A percentile compares a stretch with the other conserved stretches of the same genome.
phyloP scores from a whole-genome alignment of 2,329 filamentous ascomycete genomes.

The Malbranchea zuffiana region DNA sequence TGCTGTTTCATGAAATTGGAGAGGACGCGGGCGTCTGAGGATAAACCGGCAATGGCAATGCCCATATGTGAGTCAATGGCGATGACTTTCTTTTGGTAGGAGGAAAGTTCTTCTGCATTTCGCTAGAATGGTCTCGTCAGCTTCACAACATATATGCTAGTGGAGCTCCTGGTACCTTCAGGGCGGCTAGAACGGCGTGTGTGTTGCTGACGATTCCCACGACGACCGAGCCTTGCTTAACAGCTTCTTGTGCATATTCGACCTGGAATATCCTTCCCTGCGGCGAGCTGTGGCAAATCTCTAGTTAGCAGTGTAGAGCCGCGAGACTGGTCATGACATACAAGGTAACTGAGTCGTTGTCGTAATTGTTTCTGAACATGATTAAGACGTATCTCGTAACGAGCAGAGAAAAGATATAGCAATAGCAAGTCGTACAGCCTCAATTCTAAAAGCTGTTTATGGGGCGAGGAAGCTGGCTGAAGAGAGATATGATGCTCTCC shows the following conservation, averaged over 20 bases:
- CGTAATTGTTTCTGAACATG: conserved; percentile 99
- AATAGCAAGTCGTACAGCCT: no score
- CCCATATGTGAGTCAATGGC: conserved; percentile 90
- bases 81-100: conserved; percentile 99
- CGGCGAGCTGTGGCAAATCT: conserved; percentile 59
- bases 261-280: conserved; percentile 99
- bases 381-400: conserved; percentile 36
- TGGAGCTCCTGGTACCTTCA: conserved; percentile 58
- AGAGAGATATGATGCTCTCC: no score
- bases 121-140: conserved; percentile 46
- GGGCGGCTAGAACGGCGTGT: conserved; percentile 85
- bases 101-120: conserved; percentile 97
- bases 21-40: conserved; percentile 93
- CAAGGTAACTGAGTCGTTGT: conserved; percentile 99
- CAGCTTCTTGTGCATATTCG: conserved; percentile 95
- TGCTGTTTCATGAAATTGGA: conserved; percentile 99
- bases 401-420: not conserved
- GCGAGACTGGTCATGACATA: conserved; percentile 45
- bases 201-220: conserved; percentile 97
- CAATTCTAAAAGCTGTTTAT: no score
- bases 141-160: not conserved
- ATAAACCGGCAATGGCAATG: conserved; percentile 89
- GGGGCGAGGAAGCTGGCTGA: not conserved
- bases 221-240: conserved; percentile 97
- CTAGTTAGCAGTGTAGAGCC: not conserved